Evolutionary conservation across 352 stramenopile genomes (phyloP).

Genomic region (Halophytophthora polymorphica): DNA sequence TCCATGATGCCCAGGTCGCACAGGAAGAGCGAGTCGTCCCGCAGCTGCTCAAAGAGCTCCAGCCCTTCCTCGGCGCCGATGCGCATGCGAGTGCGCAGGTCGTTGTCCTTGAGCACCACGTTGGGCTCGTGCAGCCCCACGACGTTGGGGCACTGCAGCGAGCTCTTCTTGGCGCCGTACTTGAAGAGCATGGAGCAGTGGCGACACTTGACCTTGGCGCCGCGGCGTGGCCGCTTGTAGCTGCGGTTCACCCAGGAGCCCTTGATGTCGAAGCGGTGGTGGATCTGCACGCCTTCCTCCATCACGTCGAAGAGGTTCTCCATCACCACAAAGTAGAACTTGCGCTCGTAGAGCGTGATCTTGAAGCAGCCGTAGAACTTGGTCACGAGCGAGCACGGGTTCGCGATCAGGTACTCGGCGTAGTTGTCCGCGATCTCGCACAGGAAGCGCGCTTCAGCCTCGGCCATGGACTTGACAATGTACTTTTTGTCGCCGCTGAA

Average conservation of each 20-base stretch:
- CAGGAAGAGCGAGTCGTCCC: slow-evolving; percentile 75
- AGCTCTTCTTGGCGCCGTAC: slow-evolving; percentile 61
- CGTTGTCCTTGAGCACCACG: slow-evolving; percentile 87
- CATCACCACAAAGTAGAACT: slow-evolving; percentile 93
- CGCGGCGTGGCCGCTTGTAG: slow-evolving; percentile 68
- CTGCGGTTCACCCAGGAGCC: slow-evolving; percentile 89
- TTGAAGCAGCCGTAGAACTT: slow-evolving; percentile 90
- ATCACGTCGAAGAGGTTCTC: slow-evolving; percentile 88
- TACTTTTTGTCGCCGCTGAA: slow-evolving; percentile 89
- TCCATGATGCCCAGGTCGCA: slow-evolving; percentile 86
- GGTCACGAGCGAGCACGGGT: slow-evolving; percentile 77
- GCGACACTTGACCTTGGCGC: slow-evolving; percentile 79
- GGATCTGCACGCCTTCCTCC: slow-evolving; percentile 63
- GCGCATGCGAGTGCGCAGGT: slow-evolving; percentile 75
- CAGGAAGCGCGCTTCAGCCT: slow-evolving; percentile 78
- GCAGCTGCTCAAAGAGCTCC: slow-evolving; percentile 62
- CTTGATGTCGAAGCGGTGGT: slow-evolving; percentile 91
- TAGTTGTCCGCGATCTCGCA: slow-evolving; percentile 85
- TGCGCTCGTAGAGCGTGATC: slow-evolving; percentile 88
- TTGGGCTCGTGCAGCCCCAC: slow-evolving; percentile 81
- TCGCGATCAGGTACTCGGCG: slow-evolving; percentile 75
- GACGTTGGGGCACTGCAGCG: slow-evolving; percentile 75
- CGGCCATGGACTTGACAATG: slow-evolving; percentile 90
- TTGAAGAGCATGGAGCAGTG: slow-evolving; percentile 88
- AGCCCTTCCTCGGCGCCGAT: slow-evolving; percentile 58